phyloP scores from a whole-genome alignment of 139 green algal genomes.

The Chlorella sp. region DNA sequence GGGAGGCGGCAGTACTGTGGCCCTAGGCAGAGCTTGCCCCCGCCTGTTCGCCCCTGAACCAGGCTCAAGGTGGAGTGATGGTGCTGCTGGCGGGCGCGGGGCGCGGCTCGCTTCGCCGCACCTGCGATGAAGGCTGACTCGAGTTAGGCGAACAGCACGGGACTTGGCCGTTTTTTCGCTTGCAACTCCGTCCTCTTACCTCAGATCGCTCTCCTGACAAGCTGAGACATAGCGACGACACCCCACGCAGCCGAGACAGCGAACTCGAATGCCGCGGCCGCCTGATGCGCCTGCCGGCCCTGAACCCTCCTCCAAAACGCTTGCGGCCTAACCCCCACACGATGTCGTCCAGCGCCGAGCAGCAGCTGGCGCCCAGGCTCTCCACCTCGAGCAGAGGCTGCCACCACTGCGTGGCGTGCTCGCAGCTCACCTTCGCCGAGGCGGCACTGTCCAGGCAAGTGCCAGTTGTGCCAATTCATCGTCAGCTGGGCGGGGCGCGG shows the following conservation, averaged over 20 bases:
- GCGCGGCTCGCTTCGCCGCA: too few relatives aligned
- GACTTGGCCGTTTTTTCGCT: too few relatives aligned
- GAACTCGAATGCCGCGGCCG: neutral
- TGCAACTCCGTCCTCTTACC: too few relatives aligned
- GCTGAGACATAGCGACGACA: neutral
- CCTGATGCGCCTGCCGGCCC: neutral
- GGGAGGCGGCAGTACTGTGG: too few relatives aligned
- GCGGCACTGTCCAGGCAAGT: neutral
- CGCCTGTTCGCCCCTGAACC: too few relatives aligned
- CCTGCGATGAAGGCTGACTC: too few relatives aligned
- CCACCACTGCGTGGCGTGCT: neutral
- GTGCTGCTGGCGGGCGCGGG: too few relatives aligned
- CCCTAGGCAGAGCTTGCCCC: too few relatives aligned
- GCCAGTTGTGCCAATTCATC: neutral
- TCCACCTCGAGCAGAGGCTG: neutral
- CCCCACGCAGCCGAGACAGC: neutral
- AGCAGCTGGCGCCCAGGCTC: neutral
- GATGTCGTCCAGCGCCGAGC: neutral
- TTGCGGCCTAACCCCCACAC: neutral
- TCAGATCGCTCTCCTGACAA: too few relatives aligned
- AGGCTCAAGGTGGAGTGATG: too few relatives aligned
- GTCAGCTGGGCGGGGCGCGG: neutral
- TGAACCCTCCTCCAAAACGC: neutral
- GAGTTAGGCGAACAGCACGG: too few relatives aligned
- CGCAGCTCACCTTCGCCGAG: neutral